A percentile compares a stretch with the other conserved stretches of the same genome.
These are phyloP conservation scores for Rhodotorula sp. DNA, from an alignment of 1,284 basidiomycete species.

Conservation along the genomic window DNA sequence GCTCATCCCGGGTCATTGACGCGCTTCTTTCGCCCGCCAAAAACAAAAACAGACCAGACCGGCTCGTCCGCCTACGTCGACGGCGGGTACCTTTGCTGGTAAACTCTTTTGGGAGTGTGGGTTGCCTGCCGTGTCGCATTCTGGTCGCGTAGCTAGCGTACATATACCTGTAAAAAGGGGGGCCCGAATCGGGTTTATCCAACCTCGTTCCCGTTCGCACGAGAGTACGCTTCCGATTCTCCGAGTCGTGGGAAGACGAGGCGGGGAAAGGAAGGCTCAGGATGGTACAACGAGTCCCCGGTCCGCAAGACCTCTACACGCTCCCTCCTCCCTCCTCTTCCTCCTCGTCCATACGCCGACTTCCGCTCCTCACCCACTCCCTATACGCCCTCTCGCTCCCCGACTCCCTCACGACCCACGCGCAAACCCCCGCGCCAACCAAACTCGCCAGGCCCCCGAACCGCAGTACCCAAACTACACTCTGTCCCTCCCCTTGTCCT, in stretches of 20 bases:
- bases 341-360: neutral
- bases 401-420: constrained; percentile 37
- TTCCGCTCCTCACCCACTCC: neutral
- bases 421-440: constrained; percentile 42
- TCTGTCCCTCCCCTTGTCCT: neutral
- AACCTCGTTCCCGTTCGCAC: no score
- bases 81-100: constrained; percentile 45
- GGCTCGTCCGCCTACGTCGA: constrained; percentile 55
- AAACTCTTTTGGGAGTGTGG: no score
- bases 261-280: no score
- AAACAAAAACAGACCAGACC: constrained; percentile 53
- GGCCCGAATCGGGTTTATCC: no score
- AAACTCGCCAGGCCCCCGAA: constrained; percentile 49
- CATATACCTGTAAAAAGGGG: no score
- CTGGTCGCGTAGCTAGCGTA: no score
- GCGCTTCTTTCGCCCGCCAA: constrained; percentile 40
- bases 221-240: no score
- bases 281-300: no score
- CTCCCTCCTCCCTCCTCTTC: neutral
- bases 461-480: constrained; percentile 51
- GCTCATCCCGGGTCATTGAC: neutral
- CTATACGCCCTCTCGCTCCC: constrained; percentile 9
- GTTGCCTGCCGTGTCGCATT: no score
- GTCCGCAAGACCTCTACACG: no score
- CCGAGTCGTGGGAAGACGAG: no score